phyloP scores from a whole-genome alignment of 345 rosid species.

The Syzygium aqueum region DNA sequence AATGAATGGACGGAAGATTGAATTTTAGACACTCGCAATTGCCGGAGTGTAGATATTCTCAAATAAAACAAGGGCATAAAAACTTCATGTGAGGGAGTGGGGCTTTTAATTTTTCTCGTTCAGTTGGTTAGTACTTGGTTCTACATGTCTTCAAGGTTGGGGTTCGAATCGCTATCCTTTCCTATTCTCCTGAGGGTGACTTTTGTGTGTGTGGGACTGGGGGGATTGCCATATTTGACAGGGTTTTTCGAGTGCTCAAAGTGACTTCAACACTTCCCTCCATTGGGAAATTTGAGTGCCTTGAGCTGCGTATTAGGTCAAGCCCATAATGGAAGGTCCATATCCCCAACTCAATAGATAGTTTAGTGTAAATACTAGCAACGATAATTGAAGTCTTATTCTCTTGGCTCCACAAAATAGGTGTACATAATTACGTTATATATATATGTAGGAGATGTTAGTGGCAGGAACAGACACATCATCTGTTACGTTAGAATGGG shows the following conservation, averaged over 20 bases:
- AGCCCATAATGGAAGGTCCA: neutral
- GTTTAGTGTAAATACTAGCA: neutral
- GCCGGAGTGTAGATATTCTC: no score
- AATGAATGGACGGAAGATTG: no score
- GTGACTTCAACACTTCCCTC: neutral
- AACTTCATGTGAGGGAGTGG: no score
- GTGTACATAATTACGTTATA: neutral
- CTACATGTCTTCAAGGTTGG: no score
- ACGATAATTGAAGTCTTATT: neutral
- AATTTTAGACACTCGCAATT: no score
- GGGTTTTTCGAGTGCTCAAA: neutral
- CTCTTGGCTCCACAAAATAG: neutral
- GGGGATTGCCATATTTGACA: no score
- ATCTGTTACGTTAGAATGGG: slow-evolving; percentile 34
- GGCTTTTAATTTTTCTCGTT: no score
- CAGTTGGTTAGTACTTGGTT: no score
- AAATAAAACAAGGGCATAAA: no score
- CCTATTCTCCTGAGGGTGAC: no score
- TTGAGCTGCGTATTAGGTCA: neutral
- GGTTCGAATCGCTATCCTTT: no score
- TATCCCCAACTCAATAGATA: neutral
- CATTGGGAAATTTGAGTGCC: neutral
- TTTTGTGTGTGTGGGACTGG: no score
- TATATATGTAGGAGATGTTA: neutral
- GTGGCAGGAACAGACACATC: slow-evolving; percentile 39